Conservation (phyloP, 495 filamentous ascomycete genomes). For the Cercophora samala region DNA sequence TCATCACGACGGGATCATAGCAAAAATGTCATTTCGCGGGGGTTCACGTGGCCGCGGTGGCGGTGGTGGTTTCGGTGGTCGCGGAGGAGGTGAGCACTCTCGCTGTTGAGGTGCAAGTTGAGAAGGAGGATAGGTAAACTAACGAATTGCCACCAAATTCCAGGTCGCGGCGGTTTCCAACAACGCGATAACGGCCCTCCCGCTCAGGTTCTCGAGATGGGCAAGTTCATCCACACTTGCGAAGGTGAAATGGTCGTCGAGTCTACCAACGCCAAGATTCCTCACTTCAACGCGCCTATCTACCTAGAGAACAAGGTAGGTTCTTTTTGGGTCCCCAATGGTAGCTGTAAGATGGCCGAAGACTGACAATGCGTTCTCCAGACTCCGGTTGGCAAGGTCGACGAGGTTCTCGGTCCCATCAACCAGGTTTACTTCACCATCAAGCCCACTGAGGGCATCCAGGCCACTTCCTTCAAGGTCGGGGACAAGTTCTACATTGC, state of each 20-base stretch:
- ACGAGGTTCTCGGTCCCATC: conserved; percentile 91
- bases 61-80: conserved; percentile 27
- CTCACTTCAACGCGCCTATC: conserved; percentile 98
- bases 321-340: neutral
- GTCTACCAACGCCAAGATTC: conserved; percentile 89
- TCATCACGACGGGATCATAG: conserved; percentile 11
- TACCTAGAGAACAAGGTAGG: conserved; percentile 95
- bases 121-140: neutral
- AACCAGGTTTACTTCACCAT: conserved; percentile 98
- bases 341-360: neutral
- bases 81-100: conserved; percentile 20
- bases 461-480: conserved; percentile 86
- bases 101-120: neutral
- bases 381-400: conserved; percentile 84
- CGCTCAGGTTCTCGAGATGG: conserved; percentile 67
- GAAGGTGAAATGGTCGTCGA: conserved; percentile 97
- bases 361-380: conserved; percentile 38
- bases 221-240: conserved; percentile 84
- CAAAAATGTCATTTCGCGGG: conserved; percentile 34
- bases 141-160: neutral
- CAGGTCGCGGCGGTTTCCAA: conserved; percentile 53
- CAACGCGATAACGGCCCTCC: conserved; percentile 55
- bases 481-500: conserved; percentile 98
- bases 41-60: conserved; percentile 32
- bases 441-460: conserved; percentile 92